A percentile compares a stretch with the other conserved stretches of the same genome.
These are phyloP conservation scores for Musa beccarii DNA, from an alignment of 176 grass and related monocot species.

Conservation along the genomic window DNA sequence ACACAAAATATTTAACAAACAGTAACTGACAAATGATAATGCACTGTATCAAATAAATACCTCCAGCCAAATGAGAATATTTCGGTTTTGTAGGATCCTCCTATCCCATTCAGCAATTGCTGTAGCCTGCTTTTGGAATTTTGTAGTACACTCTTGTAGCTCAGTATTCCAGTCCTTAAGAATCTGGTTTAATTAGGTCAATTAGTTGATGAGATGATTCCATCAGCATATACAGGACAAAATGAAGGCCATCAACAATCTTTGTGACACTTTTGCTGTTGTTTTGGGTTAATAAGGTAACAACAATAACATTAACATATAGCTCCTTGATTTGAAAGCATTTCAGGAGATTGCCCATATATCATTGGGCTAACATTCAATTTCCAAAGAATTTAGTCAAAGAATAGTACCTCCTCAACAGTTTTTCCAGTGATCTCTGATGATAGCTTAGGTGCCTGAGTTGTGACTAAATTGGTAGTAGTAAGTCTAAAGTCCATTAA, in stretches of 20 bases:
- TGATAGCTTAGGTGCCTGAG: slow-evolving; percentile 64
- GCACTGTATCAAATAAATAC: slow-evolving; percentile 18
- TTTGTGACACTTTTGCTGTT: not conserved
- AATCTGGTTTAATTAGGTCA: slow-evolving; percentile 43
- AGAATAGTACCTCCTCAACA: slow-evolving; percentile 65
- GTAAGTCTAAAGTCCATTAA: slow-evolving; percentile 31
- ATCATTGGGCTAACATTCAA: not conserved
- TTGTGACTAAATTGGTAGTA: slow-evolving; percentile 29
- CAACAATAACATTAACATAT: not conserved
- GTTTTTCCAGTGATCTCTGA: slow-evolving; percentile 93
- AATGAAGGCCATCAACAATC: not conserved
- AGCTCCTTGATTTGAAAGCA: no score
- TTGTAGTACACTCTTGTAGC: slow-evolving; percentile 85
- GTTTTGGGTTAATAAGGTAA: not conserved
- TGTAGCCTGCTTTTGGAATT: slow-evolving; percentile 84
- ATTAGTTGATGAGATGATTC: not conserved
- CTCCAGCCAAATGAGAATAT: slow-evolving; percentile 95
- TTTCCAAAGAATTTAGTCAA: not conserved
- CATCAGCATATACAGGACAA: not conserved
- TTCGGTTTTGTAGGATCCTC: slow-evolving; percentile 94
- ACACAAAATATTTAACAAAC: not conserved
- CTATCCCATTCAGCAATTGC: slow-evolving; percentile 92
- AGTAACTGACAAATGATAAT: not conserved
- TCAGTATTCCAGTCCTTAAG: slow-evolving; percentile 97
- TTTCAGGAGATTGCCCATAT: not conserved